Percentiles rank a stretch among this genome's conserved stretches.
These are phyloP conservation scores for Phascolomyces articulosus DNA, from an alignment of 371 early-diverging fungal genomes.

Conservation along the genomic window DNA sequence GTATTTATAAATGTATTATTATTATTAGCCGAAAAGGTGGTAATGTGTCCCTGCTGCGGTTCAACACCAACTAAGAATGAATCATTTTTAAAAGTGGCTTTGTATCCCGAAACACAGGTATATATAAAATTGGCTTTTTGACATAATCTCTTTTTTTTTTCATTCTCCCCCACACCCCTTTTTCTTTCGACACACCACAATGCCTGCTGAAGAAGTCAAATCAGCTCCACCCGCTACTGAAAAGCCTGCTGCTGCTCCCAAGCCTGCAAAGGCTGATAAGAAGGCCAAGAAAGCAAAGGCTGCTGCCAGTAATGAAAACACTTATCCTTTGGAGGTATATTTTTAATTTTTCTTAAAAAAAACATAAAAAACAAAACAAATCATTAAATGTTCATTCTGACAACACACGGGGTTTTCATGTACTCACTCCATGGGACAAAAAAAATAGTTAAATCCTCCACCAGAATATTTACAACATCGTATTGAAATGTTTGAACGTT, in stretches of 20 bases:
- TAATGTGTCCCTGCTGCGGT: too few relatives aligned
- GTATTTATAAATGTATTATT: too few relatives aligned
- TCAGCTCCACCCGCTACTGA: conserved; percentile 7
- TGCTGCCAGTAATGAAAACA: conserved; percentile 38
- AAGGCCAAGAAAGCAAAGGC: conserved; percentile 60
- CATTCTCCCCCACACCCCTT: neutral
- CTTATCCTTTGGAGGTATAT: conserved; percentile 62
- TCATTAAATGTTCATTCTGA: too few relatives aligned
- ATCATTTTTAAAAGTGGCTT: neutral
- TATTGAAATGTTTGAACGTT: conserved; percentile 88
- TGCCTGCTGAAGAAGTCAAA: neutral
- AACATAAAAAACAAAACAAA: neutral
- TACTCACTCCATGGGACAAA: too few relatives aligned
- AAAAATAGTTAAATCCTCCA: conserved; percentile 60
- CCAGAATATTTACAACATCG: conserved; percentile 89
- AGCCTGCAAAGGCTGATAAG: conserved; percentile 13
- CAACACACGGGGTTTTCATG: too few relatives aligned
- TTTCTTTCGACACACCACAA: neutral
- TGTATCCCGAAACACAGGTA: too few relatives aligned
- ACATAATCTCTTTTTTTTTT: neutral
- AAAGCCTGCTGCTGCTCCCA: conserved; percentile 3
- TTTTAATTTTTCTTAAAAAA: neutral
- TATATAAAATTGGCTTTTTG: neutral
- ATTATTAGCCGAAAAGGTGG: too few relatives aligned
- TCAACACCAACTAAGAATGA: too few relatives aligned